Conservation (phyloP, 805 yeast genomes). For the Saturnispora zaruensis region DNA sequence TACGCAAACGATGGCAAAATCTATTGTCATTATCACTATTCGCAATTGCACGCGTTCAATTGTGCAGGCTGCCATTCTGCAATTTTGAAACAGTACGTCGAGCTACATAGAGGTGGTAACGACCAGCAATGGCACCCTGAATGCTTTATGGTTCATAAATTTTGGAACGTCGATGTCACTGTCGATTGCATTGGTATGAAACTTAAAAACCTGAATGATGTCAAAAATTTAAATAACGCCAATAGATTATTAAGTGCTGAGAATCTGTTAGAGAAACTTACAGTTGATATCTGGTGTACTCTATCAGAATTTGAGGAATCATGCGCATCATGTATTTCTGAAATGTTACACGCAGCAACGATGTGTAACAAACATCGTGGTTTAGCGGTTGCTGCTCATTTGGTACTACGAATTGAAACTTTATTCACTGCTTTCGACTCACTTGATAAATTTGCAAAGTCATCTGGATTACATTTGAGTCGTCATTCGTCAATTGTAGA, state of each 20-base stretch:
- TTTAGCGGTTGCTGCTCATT: slow-evolving; percentile 55
- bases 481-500: slow-evolving; percentile 2
- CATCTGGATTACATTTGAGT: slow-evolving; percentile 13
- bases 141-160: slow-evolving; percentile 94
- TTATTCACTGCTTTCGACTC: slow-evolving; percentile 69
- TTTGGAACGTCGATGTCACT: slow-evolving; percentile 83
- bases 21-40: slow-evolving; percentile 87
- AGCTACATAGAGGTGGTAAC: slow-evolving; percentile 80
- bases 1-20: slow-evolving; percentile 77
- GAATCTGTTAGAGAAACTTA: slow-evolving; percentile 48
- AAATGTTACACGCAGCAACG: slow-evolving; percentile 81
- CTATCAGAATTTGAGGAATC: slow-evolving; percentile 85
- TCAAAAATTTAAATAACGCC: slow-evolving; percentile 38
- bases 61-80: slow-evolving; percentile 93
- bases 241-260: slow-evolving; percentile 50
- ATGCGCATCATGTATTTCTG: slow-evolving; percentile 81
- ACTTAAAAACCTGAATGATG: slow-evolving; percentile 19
- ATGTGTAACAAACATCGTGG: slow-evolving; percentile 64
- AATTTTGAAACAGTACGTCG: slow-evolving; percentile 89
- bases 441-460: slow-evolving; percentile 20
- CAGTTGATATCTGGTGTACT: slow-evolving; percentile 71
- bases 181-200: slow-evolving; percentile 47
- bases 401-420: slow-evolving; percentile 66
- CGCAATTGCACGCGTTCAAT: slow-evolving; percentile 73
- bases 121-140: slow-evolving; percentile 99